phyloP scores from a whole-genome alignment of 2,329 filamentous ascomycete species.

The Calonectria montana region DNA sequence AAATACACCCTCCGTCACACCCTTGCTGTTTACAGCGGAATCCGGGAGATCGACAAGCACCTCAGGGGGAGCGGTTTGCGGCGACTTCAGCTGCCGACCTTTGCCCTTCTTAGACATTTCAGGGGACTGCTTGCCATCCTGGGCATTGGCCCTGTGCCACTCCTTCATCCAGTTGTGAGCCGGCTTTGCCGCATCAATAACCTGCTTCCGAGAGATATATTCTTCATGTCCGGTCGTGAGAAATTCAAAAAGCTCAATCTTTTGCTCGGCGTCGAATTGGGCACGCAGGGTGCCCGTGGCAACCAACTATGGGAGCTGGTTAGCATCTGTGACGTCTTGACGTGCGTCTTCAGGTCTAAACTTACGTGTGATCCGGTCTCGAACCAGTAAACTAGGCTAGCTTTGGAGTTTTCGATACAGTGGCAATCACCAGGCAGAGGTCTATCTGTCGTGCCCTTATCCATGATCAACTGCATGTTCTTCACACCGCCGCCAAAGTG shows the following conservation, averaged over 20 bases:
- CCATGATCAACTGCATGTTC: constrained; percentile 87
- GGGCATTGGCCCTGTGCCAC: constrained; percentile 69
- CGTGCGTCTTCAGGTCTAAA: neutral
- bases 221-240: constrained; percentile 82
- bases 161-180: constrained; percentile 74
- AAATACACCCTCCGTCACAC: constrained; percentile 70
- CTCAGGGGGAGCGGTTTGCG: constrained; percentile 68
- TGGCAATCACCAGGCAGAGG: constrained; percentile 72
- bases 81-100: constrained; percentile 68
- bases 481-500: constrained; percentile 89
- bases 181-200: constrained; percentile 71
- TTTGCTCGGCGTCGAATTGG: constrained; percentile 81
- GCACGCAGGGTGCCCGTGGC: constrained; percentile 81
- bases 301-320: constrained; percentile 69
- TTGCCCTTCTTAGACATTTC: constrained; percentile 77
- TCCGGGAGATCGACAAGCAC: constrained; percentile 67
- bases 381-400: constrained; percentile 91
- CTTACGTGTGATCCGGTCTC: constrained; percentile 83
- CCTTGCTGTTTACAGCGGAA: constrained; percentile 68
- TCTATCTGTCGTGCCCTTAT: constrained; percentile 69
- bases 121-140: constrained; percentile 69
- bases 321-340: constrained; percentile 31
- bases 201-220: constrained; percentile 78
- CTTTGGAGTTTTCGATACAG: constrained; percentile 79
- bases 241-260: constrained; percentile 88